Evolutionary conservation across 257 asterid species (phyloP), one percentile per base, ranked within the genome.

Genomic region (Nicotiana sylvestris): DNA sequence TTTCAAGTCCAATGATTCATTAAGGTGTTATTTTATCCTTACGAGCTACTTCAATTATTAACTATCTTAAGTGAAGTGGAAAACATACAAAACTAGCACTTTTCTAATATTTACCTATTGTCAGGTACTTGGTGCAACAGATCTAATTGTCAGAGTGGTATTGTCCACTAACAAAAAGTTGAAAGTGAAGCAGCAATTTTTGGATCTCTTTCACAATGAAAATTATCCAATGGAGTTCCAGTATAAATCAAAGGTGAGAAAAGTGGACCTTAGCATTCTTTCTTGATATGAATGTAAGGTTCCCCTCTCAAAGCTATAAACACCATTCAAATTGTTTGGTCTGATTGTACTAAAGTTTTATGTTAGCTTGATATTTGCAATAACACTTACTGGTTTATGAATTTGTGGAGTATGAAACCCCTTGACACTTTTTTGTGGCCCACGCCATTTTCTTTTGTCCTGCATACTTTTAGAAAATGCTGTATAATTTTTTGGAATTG

Each of bases 121-220:
- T 79, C 84, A 94, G 97, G 93, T 91, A 66, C 92, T 93, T 85
- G 94, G 90, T 79, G 95, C 86, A 4, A 85, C 86, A 81, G 92
- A 87, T 83, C 94, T 94, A 79, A 85, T 83, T 62, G 92, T 94
- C 80, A 92, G 97, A 78, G 96, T 92, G 85, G 97, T 92, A 74
- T 85, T 88, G 83, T 85, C 93, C 56, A 88, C 82, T 69, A 67
- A 86, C 81, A 93, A 87, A 85, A 81, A 78, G 61, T 37, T 94
- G 86, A 82, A 85, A 91, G 97, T 94, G 86, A 91, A 88, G 80
- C 90, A 88, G 89, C 89, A 84, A 82, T 92, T 90, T 84, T 80
- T 93, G 37, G 91, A 93, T 85, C 87, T 94, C 69, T 86, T 91
- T 86, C 93, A 86, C 7, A 86, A 78, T 37, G 88, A 86, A 85